Evolutionary conservation across 768 basidiomycete species (phyloP), one percentile per base, ranked within the genome.

Genomic region (Leucocoprinus birnbaumii): DNA sequence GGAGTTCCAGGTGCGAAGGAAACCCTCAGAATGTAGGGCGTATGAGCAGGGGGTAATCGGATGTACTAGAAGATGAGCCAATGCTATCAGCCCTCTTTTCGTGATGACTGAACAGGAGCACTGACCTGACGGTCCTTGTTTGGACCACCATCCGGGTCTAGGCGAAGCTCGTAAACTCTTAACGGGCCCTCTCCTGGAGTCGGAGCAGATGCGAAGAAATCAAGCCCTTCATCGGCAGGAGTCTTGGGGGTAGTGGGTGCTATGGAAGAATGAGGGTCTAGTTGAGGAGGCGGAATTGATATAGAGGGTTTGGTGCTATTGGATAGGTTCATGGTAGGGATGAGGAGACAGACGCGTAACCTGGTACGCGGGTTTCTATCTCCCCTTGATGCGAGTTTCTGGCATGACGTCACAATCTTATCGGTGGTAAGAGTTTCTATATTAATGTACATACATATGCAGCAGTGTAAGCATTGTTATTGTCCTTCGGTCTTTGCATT

Each of bases 131-230:
- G 83, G 61, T 89, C 86, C 69, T 91, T 88, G 66, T 79, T 81
- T 1, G 97, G 96, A 14, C 91, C 92, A 41, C 97, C 97, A 72
- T 98, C 92, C 13, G 87, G 79, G 65, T 94, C 93, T 34, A 99
- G 78, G 46, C 77, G 75, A 34, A 99, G 80, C 70, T 95, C 89
- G 64, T 93, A 96, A 16, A 98, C 94, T 59, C 77, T 80, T 42
- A 98, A 80, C 4, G 86, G 87, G 2, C 71, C 68, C 60, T 89
- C 88, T 35, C 80, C 82, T 14, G 73, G 68, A 7, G 62, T 68
- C 47, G 75, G 61, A 25, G 73, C 68, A 3, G 83, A 80, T 62
- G 87, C 78, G 63, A 97, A 97, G 74, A 91, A 97, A 34, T 87
- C 87, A 66, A 94, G 83, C 22, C 86, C 94, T 66, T 96, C 94